A percentile compares a stretch with the other conserved stretches of the same genome.
phyloP scores from a whole-genome alignment of 768 basidiomycete species.

The Lactarius trivialis region DNA sequence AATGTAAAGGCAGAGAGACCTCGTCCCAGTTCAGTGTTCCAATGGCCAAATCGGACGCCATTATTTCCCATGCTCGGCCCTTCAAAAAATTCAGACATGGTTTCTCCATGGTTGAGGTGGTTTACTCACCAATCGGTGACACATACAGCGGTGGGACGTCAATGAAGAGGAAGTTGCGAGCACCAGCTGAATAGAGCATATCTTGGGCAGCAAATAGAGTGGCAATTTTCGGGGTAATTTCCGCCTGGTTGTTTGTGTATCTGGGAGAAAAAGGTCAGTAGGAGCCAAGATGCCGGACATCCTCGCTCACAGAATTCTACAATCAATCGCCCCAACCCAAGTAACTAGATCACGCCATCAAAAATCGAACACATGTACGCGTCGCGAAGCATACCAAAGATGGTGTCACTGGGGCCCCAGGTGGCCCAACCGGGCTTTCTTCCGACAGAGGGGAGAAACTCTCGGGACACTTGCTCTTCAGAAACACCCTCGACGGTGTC shows the following conservation, averaged over 20 bases:
- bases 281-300: slow-evolving; percentile 26
- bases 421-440: slow-evolving; percentile 33
- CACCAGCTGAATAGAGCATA: slow-evolving; percentile 40
- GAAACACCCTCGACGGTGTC: slow-evolving; percentile 25
- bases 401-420: slow-evolving; percentile 39
- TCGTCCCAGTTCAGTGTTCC: slow-evolving; percentile 15
- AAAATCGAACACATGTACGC: background rate
- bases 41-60: slow-evolving; percentile 14
- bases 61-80: slow-evolving; percentile 14
- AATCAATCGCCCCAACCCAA: slow-evolving; percentile 58
- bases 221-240: slow-evolving; percentile 19
- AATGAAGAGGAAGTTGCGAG: slow-evolving; percentile 47
- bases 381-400: slow-evolving; percentile 38
- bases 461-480: slow-evolving; percentile 9
- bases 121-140: slow-evolving; percentile 33
- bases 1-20: slow-evolving; percentile 21
- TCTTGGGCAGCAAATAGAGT: slow-evolving; percentile 39
- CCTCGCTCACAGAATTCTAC: slow-evolving; percentile 25
- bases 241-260: slow-evolving; percentile 8
- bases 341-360: slow-evolving; percentile 35
- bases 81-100: background rate
- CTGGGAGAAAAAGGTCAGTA: slow-evolving; percentile 14
- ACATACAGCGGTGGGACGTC: slow-evolving; percentile 47
- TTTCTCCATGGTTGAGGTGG: background rate
- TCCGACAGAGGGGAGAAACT: slow-evolving; percentile 28